Evolutionary conservation across 352 stramenopile species (phyloP).

Genomic region (Phytophthora ohioensis): DNA sequence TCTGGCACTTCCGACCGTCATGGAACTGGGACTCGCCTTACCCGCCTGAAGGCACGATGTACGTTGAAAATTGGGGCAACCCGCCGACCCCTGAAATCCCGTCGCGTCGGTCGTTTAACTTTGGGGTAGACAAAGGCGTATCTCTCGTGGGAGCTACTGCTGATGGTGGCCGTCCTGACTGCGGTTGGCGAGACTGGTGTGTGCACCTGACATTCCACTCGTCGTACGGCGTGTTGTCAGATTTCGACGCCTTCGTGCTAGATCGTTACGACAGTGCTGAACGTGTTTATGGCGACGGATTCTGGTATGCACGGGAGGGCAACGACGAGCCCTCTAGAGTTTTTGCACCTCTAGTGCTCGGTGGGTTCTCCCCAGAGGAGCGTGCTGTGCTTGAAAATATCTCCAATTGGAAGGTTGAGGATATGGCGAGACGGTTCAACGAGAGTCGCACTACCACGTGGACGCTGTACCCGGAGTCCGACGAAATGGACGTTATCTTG

Average conservation of each 20-base stretch:
- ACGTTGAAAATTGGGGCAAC: constrained; percentile 26
- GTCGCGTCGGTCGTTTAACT: constrained; percentile 26
- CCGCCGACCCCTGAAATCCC: constrained; percentile 23
- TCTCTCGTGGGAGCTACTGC: constrained; percentile 19
- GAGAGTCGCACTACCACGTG: constrained; percentile 49
- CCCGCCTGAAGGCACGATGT: constrained; percentile 34
- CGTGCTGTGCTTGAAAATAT: constrained; percentile 23
- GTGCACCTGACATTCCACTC: constrained; percentile 52
- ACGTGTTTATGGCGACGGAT: constrained; percentile 13
- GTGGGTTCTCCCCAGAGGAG: constrained; percentile 33
- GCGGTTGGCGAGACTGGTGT: constrained; percentile 24
- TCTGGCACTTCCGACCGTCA: constrained; percentile 30
- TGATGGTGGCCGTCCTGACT: constrained; percentile 19
- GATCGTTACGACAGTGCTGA: constrained; percentile 44
- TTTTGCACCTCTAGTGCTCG: constrained; percentile 46
- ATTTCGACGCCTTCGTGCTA: constrained; percentile 62
- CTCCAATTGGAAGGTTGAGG: constrained; percentile 26
- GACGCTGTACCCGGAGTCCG: constrained; percentile 44
- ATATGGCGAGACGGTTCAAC: constrained; percentile 33
- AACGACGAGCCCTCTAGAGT: constrained; percentile 1
- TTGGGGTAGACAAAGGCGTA: constrained; percentile 13
- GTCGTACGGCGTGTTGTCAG: constrained; percentile 54
- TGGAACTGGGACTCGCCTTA: constrained; percentile 38
- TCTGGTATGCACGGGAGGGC: constrained; percentile 13
- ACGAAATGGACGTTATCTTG: constrained; percentile 55